phyloP scores from a whole-genome alignment of 768 basidiomycete species.

The Xerocomus brunneocitrinus region DNA sequence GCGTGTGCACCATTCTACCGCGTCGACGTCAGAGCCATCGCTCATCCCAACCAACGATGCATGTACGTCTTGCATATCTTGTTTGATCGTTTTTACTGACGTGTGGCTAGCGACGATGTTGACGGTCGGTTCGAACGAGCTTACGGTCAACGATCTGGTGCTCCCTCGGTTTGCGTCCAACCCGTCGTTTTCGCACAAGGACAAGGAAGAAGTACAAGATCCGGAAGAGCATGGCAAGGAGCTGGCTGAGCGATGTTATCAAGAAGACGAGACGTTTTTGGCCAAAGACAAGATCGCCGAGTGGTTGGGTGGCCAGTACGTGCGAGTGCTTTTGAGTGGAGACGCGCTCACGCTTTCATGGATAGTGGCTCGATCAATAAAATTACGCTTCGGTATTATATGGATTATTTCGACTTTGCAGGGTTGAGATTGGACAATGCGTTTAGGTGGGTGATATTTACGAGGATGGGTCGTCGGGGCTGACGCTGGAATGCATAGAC shows the following conservation, averaged over 20 bases:
- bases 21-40: conserved; percentile 82
- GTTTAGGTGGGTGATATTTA: conserved; percentile 58
- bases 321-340: conserved; percentile 21
- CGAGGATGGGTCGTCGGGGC: not conserved
- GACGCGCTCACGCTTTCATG: not conserved
- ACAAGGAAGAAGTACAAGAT: conserved; percentile 57
- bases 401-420: conserved; percentile 85
- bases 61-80: conserved; percentile 37
- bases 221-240: conserved; percentile 63
- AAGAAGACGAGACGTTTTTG: conserved; percentile 81
- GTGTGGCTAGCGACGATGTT: conserved; percentile 15
- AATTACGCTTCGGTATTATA: conserved; percentile 70
- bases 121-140: conserved; percentile 45
- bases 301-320: conserved; percentile 91
- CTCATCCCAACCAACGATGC: conserved; percentile 53
- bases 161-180: conserved; percentile 43
- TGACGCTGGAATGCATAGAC: conserved; percentile 38
- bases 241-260: conserved; percentile 75
- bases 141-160: conserved; percentile 47
- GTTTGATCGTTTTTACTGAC: conserved; percentile 8
- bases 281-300: conserved; percentile 91
- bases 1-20: conserved; percentile 62
- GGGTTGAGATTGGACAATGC: conserved; percentile 80
- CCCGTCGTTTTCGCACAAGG: conserved; percentile 35
- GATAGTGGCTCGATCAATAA: conserved; percentile 72